Evolutionary conservation across 73 alveolate species (phyloP).

Genomic region (Uronychia setigera): DNA sequence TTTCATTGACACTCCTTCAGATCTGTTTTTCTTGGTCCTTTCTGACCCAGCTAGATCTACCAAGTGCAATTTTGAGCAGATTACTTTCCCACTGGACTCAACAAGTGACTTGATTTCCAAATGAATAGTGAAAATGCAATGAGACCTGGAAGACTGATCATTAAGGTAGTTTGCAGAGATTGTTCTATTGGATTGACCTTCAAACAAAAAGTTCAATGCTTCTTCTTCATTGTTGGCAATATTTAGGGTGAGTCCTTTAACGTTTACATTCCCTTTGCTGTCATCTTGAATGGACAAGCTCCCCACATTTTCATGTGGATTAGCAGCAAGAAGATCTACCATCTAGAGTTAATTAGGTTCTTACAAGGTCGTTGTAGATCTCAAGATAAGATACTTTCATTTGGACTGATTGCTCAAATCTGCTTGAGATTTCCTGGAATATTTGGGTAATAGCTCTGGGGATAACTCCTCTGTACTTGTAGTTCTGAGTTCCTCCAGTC

Average conservation of each 20-base stretch:
- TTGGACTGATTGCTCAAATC: constrained; percentile 85
- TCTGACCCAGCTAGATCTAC: constrained; percentile 99
- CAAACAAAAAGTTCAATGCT: constrained; percentile 96
- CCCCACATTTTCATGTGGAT: constrained; percentile 52
- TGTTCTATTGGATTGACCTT: constrained; percentile 98
- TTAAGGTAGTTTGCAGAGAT: constrained; percentile 96
- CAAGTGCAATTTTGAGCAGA: constrained; percentile 91
- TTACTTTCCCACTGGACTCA: constrained; percentile 82
- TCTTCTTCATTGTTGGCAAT: constrained; percentile 93
- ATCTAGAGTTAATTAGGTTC: constrained; percentile 32
- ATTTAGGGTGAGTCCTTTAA: constrained; percentile 91
- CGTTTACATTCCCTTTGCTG: constrained; percentile 88
- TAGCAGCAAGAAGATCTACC: constrained; percentile 90
- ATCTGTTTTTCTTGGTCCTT: constrained; percentile 97
- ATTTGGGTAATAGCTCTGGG: constrained; percentile 96
- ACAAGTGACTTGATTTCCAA: constrained; percentile 90
- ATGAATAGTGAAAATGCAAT: constrained; percentile 97
- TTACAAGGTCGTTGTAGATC: constrained; percentile 96
- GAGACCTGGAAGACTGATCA: constrained; percentile 96
- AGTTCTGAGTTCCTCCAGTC: constrained; percentile 96
- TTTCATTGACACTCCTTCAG: constrained; percentile 89
- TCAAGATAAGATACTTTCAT: constrained; percentile 95
- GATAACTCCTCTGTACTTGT: constrained; percentile 98
- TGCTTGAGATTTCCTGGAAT: constrained; percentile 90
- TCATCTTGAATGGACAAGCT: constrained; percentile 33